These are phyloP conservation scores for Ambrosia trifida DNA, from an alignment of 129 eudicot species.

Conservation along the genomic window DNA sequence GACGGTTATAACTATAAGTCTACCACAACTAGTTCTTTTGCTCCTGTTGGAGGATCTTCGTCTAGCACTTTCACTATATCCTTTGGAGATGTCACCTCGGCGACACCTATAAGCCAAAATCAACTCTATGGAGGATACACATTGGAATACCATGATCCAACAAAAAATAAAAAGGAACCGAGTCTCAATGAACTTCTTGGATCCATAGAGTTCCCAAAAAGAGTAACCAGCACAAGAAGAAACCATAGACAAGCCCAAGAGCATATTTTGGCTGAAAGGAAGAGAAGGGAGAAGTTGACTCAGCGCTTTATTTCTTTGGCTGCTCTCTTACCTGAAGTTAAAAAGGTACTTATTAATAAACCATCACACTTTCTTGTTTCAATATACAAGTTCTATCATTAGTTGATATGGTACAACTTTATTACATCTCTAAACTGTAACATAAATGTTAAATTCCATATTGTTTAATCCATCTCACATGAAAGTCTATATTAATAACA, in stretches of 20 bases:
- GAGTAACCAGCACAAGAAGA: conserved; percentile 24
- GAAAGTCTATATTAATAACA: neutral
- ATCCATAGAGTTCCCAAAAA: conserved; percentile 23
- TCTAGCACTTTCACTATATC: conserved; percentile 36
- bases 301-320: conserved; percentile 34
- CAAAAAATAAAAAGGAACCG: conserved; percentile 19
- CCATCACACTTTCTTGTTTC: neutral
- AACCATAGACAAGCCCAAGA: conserved; percentile 35
- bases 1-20: conserved; percentile 13
- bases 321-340: conserved; percentile 30
- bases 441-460: neutral
- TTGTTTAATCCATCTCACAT: neutral
- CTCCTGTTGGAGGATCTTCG: conserved; percentile 23
- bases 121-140: conserved; percentile 4
- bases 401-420: neutral
- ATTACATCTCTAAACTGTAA: neutral
- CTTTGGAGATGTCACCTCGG: conserved; percentile 24
- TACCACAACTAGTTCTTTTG: conserved; percentile 19
- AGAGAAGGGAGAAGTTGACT: conserved; percentile 41
- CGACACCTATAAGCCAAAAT: conserved; percentile 13
- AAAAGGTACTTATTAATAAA: conserved; percentile 25
- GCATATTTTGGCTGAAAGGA: conserved; percentile 39
- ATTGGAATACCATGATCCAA: conserved; percentile 11
- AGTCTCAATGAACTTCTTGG: conserved; percentile 31
- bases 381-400: neutral